phyloP scores from a whole-genome alignment of 805 yeast species.

The Clavispora vitiphila region DNA sequence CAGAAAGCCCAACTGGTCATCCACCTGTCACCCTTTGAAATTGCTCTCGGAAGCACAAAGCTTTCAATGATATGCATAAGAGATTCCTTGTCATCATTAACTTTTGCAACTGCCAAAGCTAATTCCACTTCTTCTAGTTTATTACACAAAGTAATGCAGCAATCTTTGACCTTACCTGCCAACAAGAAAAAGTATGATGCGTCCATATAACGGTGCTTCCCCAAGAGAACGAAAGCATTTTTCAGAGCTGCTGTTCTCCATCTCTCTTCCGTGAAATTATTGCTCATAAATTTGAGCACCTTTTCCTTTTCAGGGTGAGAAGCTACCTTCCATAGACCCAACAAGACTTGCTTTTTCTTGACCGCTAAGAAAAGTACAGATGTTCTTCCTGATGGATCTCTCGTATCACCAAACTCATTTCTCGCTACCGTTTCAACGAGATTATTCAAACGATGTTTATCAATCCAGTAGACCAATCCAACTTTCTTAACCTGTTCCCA shows the following conservation, averaged over 20 bases:
- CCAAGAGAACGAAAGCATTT: slow-evolving; percentile 84
- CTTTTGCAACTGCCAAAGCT: slow-evolving; percentile 77
- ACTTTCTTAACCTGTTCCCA: slow-evolving; percentile 60
- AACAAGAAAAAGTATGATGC: slow-evolving; percentile 87
- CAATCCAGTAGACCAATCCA: slow-evolving; percentile 70
- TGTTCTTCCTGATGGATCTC: slow-evolving; percentile 68
- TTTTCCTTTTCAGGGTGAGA: slow-evolving; percentile 80
- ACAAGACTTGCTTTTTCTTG: slow-evolving; percentile 65
- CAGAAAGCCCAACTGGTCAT: slow-evolving; percentile 74
- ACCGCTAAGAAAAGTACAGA: slow-evolving; percentile 76
- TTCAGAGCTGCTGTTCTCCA: slow-evolving; percentile 90
- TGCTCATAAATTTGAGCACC: slow-evolving; percentile 68
- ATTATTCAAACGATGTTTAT: slow-evolving; percentile 22
- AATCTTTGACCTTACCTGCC: slow-evolving; percentile 71
- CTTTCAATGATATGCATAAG: slow-evolving; percentile 45
- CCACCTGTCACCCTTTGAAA: slow-evolving; percentile 72
- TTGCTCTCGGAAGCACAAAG: slow-evolving; percentile 51
- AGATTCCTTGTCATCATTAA: slow-evolving; percentile 39
- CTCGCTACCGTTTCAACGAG: slow-evolving; percentile 68
- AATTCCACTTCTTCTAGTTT: slow-evolving; percentile 65
- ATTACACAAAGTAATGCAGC: slow-evolving; percentile 65
- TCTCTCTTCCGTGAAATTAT: slow-evolving; percentile 69
- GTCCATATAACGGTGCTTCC: slow-evolving; percentile 81
- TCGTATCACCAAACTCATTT: slow-evolving; percentile 54
- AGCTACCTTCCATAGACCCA: slow-evolving; percentile 78